phyloP scores from a whole-genome alignment of 73 alveolate genomes.

The Paramecium bursaria region DNA sequence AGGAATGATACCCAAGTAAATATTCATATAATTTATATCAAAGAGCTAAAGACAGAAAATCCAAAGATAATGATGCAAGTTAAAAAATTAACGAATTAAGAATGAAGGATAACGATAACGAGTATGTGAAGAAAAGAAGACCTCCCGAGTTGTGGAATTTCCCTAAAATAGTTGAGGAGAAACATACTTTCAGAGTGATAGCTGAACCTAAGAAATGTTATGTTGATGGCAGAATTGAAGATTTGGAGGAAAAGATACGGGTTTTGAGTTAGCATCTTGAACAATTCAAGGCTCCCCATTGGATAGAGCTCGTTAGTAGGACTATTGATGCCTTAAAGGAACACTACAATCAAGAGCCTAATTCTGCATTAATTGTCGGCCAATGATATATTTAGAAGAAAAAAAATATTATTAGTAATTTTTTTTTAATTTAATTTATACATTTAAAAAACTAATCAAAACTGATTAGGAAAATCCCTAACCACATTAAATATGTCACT shows the following conservation, averaged over 20 bases:
- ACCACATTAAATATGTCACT: too few species aligned
- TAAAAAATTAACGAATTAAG: conserved; percentile 56
- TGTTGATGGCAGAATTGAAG: conserved; percentile 66
- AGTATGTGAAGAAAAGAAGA: conserved; percentile 44
- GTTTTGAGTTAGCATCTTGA: conserved; percentile 46
- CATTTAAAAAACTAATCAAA: too few species aligned
- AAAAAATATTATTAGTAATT: too few species aligned
- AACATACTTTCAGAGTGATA: conserved; percentile 67
- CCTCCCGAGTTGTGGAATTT: conserved; percentile 72
- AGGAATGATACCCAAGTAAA: conserved; percentile 55
- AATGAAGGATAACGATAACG: conserved; percentile 54
- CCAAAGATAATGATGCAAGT: conserved; percentile 55
- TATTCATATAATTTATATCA: not conserved
- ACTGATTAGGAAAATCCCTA: too few species aligned
- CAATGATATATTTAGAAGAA: too few species aligned
- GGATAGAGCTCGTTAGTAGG: conserved; percentile 65
- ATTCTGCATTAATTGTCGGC: too few species aligned
- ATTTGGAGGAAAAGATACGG: conserved; percentile 49
- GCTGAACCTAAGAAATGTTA: conserved; percentile 71
- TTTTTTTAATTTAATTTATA: too few species aligned
- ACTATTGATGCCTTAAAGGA: conserved; percentile 58
- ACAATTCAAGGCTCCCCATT: conserved; percentile 21
- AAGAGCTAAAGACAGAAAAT: not conserved
- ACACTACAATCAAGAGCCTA: conserved; percentile 4
- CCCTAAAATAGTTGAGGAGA: conserved; percentile 58